Base-by-base conservation (phyloP, 78 protist genomes). In the Emiliania huxleyi region DNA sequence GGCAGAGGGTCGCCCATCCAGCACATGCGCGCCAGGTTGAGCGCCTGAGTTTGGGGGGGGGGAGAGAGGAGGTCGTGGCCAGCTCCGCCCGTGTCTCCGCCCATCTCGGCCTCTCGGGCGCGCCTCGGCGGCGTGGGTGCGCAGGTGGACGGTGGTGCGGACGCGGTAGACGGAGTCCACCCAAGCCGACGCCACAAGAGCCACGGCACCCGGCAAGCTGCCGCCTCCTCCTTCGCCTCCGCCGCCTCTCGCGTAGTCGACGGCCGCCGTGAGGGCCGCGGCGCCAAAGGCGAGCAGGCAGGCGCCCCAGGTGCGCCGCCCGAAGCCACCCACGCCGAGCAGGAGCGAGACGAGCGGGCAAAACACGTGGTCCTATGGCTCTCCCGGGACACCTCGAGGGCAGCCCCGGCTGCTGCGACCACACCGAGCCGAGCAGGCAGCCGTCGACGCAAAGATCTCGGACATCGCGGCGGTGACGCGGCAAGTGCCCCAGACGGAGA, bases 291-390 rank as follows among this genome's bases (percentile, higher is more conserved):
- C 81, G 29, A 71, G 5, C 40, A 12, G 40, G 81, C 81, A 71
- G 40, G 81, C 81, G 81, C n/a, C 81, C 81, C 81, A 71, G 1
- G 81, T 71, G 23, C 81, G 81, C 42, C 40, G 40, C n/a, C 81
- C 81, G 18, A 71, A 71, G 81, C n/a, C 81, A 15, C 43, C 81
- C 44, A 71, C 3, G 1, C 81, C 81, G 42, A 35, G 43, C 43
- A 71, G 45, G n/a, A 71, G 40, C 42, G 81, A 71, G 18, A 71
- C 3, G 42, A 71, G 81, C 42, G 81, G 81, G 3, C 15, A 35
- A 22, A 71, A 71, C 29, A 71, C 81, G 42, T 71, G 5, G 81
- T 71, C 81, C n/a, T n/a, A n/a, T n/a, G n/a, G n/a, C n/a, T n/a
- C n/a, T n/a, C n/a, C n/a, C n/a, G n/a, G n/a, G n/a, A n/a, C n/a